A percentile compares a stretch with the other conserved stretches of the same genome.
Conservation (phyloP, 768 basidiomycete genomes). For the Inosperma sp. region DNA sequence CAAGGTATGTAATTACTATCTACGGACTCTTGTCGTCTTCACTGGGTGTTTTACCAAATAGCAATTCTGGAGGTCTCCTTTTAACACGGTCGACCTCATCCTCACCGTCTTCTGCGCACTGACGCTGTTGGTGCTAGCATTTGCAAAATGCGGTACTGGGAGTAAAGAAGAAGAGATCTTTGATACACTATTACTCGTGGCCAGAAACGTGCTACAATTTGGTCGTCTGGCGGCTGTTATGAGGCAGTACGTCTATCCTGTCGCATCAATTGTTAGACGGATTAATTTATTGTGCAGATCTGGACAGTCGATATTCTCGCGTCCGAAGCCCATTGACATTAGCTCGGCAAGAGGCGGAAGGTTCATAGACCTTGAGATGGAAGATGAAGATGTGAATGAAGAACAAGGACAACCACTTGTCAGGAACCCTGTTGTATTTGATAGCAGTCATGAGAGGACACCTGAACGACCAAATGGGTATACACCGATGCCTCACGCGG, state of each 20-base stretch:
- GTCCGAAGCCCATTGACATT: slow-evolving; percentile 83
- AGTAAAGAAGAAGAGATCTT: slow-evolving; percentile 93
- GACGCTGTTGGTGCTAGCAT: slow-evolving; percentile 83
- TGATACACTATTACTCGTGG: slow-evolving; percentile 88
- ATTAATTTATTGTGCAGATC: slow-evolving; percentile 45
- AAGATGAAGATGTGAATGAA: slow-evolving; percentile 59
- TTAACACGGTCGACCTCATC: slow-evolving; percentile 84
- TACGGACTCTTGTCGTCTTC: neutral
- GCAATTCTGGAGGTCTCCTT: slow-evolving; percentile 97
- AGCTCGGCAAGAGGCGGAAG: slow-evolving; percentile 63
- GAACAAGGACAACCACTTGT: slow-evolving; percentile 59
- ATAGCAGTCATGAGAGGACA: slow-evolving; percentile 42
- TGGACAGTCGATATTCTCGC: slow-evolving; percentile 83
- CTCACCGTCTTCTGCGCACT: slow-evolving; percentile 86
- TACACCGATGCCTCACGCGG: slow-evolving; percentile 59
- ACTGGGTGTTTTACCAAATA: slow-evolving; percentile 26
- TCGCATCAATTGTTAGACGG: slow-evolving; percentile 11
- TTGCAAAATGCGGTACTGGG: slow-evolving; percentile 75
- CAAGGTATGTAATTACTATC: slow-evolving; percentile 50
- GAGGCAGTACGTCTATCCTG: slow-evolving; percentile 65
- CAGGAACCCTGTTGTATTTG: slow-evolving; percentile 59
- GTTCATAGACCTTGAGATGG: slow-evolving; percentile 70
- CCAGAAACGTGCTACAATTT: slow-evolving; percentile 90
- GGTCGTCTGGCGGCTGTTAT: slow-evolving; percentile 88
- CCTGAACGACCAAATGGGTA: slow-evolving; percentile 26